Evolutionary conservation across 805 yeast species (phyloP).

Genomic region (Saccharomycopsis sp.): DNA sequence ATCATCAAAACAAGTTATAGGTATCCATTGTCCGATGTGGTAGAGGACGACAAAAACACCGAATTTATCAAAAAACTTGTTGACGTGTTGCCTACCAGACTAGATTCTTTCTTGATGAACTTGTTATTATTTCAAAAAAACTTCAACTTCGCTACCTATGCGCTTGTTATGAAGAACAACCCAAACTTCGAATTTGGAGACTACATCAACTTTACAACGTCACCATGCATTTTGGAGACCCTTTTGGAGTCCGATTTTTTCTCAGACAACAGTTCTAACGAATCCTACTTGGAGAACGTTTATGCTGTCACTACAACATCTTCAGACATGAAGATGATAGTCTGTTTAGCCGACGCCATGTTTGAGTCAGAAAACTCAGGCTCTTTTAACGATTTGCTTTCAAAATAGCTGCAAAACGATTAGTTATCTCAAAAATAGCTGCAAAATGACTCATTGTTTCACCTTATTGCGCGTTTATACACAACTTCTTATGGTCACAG

Average conservation of each 20-base stretch:
- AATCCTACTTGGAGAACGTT: background rate
- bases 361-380: constrained; percentile 1
- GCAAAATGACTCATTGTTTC: too few species aligned
- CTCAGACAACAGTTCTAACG: background rate
- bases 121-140: background rate
- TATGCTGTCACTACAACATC: background rate
- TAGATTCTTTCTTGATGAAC: background rate
- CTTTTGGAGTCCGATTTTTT: background rate
- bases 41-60: background rate
- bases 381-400: background rate
- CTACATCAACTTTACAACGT: background rate
- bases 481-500: too few species aligned
- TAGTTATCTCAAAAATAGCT: background rate
- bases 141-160: constrained; percentile 1
- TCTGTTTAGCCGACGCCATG: background rate
- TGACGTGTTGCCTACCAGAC: background rate
- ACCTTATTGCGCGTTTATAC: too few species aligned
- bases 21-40: background rate
- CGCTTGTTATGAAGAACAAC: background rate
- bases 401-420: too few species aligned
- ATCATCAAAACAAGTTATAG: background rate
- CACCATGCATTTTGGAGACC: background rate
- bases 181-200: constrained; percentile 1
- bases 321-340: constrained; percentile 1
- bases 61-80: background rate